Percentiles rank a stretch among this genome's conserved stretches.
These are phyloP conservation scores for Saccharomyces uvarum DNA, from an alignment of 1,139 yeast genomes.

Conservation along the genomic window DNA sequence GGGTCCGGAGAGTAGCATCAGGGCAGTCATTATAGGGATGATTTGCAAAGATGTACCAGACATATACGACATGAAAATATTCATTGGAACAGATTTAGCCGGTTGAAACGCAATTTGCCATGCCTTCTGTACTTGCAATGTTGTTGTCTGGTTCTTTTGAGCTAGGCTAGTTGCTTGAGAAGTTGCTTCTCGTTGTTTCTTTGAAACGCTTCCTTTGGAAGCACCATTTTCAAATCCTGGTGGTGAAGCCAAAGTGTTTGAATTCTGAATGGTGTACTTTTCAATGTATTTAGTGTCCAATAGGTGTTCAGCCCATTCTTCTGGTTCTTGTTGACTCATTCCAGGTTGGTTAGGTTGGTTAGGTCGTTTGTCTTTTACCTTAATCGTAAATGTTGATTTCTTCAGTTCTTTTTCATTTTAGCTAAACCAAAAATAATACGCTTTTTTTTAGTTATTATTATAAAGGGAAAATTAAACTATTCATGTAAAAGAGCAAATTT, in stretches of 20 bases:
- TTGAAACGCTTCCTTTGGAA: constrained; percentile 5
- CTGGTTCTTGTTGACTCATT: constrained; percentile 4
- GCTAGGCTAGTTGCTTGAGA: not conserved
- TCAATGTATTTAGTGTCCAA: constrained; percentile 10
- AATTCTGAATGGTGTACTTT: constrained; percentile 4
- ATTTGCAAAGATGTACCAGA: constrained; percentile 86
- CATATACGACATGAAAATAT: constrained; percentile 83
- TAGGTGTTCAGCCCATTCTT: constrained; percentile 20
- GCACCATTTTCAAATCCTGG: constrained; percentile 16
- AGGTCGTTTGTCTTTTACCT: not conserved
- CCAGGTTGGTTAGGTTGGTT: not conserved
- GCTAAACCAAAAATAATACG: not conserved
- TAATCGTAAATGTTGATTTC: not conserved
- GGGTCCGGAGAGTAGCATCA: constrained; percentile 76
- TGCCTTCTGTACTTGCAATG: constrained; percentile 54
- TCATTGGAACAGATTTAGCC: constrained; percentile 83
- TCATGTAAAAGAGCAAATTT: not conserved
- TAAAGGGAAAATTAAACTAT: not conserved
- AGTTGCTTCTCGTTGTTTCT: constrained; percentile 4
- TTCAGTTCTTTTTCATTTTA: not conserved
- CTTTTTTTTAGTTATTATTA: not conserved
- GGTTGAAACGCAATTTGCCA: constrained; percentile 86
- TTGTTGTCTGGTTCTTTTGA: constrained; percentile 28
- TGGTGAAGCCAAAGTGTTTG: constrained; percentile 19
- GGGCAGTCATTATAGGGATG: constrained; percentile 85